Evolutionary conservation across 257 asterid genomes (phyloP).

Genomic region (Solanum habrochaites): DNA sequence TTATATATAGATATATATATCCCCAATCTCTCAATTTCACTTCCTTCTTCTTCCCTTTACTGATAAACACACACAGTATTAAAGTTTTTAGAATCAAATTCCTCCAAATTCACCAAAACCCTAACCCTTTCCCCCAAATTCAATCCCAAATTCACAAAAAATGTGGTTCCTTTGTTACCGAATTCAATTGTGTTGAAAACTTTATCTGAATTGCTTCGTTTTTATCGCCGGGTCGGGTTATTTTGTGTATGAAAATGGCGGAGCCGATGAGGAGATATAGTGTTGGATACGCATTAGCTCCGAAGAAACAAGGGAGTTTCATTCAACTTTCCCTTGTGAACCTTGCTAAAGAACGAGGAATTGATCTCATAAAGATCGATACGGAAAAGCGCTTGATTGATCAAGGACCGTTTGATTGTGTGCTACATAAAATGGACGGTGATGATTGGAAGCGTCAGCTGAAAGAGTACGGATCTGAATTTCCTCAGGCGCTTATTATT

Average conservation of each 20-base stretch:
- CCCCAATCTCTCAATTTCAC: not conserved
- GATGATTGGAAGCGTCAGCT: conserved; percentile 53
- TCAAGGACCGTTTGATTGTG: conserved; percentile 62
- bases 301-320: conserved; percentile 64
- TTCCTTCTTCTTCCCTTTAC: not conserved
- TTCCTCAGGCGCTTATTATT: conserved; percentile 40
- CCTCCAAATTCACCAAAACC: not conserved
- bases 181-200: not conserved
- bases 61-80: not conserved
- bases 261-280: conserved; percentile 29
- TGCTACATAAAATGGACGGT: conserved; percentile 55
- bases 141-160: not conserved
- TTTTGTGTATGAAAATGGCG: conserved; percentile 6
- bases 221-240: not conserved
- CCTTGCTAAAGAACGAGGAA: conserved; percentile 43
- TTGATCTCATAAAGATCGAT: conserved; percentile 64
- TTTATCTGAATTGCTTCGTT: not conserved
- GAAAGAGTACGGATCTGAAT: conserved; percentile 25
- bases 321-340: conserved; percentile 44
- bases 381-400: conserved; percentile 35
- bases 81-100: not conserved
- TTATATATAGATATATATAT: too few species aligned
- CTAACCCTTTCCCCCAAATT: not conserved
- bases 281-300: conserved; percentile 69
- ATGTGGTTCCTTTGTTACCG: not conserved